Percentiles rank a stretch among this genome's conserved stretches.
phyloP scores from a whole-genome alignment of 1,284 basidiomycete species.

The Fomitopsis schrenkii region DNA sequence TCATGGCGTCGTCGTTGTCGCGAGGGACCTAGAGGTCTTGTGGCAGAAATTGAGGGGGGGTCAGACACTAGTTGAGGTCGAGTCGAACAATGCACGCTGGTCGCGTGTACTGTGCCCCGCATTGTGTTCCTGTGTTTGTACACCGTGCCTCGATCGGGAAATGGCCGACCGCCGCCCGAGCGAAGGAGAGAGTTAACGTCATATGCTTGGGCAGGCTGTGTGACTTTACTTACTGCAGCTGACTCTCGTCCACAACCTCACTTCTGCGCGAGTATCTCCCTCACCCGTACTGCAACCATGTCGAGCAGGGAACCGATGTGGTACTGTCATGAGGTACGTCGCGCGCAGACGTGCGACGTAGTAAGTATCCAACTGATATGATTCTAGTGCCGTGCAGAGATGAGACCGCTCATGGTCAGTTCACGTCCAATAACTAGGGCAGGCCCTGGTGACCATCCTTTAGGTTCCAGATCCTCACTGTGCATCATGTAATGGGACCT shows the following conservation, averaged over 20 bases:
- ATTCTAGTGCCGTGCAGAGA: conserved; percentile 69
- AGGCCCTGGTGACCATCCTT: conserved; percentile 6
- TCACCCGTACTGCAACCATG: conserved; percentile 36
- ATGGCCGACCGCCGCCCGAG: not conserved
- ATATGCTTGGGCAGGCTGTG: conserved; percentile 5
- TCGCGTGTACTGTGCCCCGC: not conserved
- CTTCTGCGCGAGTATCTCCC: not conserved
- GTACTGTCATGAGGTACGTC: conserved; percentile 71
- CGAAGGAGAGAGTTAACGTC: conserved; percentile 1
- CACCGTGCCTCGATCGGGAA: not conserved
- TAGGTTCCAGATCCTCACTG: conserved; percentile 75
- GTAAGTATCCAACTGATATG: conserved; percentile 7
- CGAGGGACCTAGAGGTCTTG: not conserved
- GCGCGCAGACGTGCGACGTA: not conserved
- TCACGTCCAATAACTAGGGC: not conserved
- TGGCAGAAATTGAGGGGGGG: conserved; percentile 1
- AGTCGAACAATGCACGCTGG: not conserved
- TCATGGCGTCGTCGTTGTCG: conserved; percentile 14
- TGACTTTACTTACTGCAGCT: conserved; percentile 3
- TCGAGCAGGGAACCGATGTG: conserved; percentile 64
- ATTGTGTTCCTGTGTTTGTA: conserved; percentile 11
- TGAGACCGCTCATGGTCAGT: conserved; percentile 74
- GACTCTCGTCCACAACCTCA: not conserved
- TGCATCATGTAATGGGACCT: conserved; percentile 65
- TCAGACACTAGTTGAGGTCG: not conserved